phyloP scores from a whole-genome alignment of 805 yeast genomes.

The Kuraishia molischiana region DNA sequence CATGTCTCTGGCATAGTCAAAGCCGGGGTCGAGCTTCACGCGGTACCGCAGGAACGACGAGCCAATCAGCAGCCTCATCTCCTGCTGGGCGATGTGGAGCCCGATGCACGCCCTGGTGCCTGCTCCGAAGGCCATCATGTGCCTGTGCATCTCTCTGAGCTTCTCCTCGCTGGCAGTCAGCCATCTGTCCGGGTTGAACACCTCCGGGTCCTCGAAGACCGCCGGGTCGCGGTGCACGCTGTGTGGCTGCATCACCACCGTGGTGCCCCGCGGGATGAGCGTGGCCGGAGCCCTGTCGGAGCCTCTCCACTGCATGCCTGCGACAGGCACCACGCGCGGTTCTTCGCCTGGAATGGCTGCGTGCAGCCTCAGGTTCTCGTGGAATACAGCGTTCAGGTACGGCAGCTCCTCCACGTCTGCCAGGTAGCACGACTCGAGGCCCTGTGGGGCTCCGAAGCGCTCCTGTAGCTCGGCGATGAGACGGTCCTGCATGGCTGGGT shows the following conservation, averaged over 20 bases:
- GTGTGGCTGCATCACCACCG: conserved; percentile 58
- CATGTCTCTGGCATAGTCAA: conserved; percentile 14
- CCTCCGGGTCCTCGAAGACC: conserved; percentile 42
- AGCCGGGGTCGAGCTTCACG: conserved; percentile 12
- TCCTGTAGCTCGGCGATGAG: conserved; percentile 34
- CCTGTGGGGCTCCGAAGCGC: neutral
- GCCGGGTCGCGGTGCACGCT: conserved; percentile 43
- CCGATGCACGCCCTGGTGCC: conserved; percentile 74
- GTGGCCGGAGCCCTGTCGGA: conserved; percentile 13
- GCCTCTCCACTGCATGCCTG: conserved; percentile 18
- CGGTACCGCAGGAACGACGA: conserved; percentile 40
- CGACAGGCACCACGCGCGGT: conserved; percentile 40
- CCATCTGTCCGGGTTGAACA: conserved; percentile 60
- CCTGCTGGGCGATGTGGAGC: conserved; percentile 55
- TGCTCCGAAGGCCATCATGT: conserved; percentile 62
- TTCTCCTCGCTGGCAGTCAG: conserved; percentile 27
- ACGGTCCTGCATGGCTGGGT: conserved; percentile 32
- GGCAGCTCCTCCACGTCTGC: conserved; percentile 45
- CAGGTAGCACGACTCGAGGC: conserved; percentile 1
- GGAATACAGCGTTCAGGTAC: conserved; percentile 48
- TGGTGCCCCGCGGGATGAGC: conserved; percentile 42
- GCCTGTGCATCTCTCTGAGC: conserved; percentile 34
- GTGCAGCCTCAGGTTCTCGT: conserved; percentile 53
- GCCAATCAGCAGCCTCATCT: conserved; percentile 49
- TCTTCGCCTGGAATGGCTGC: conserved; percentile 71